Conservation (phyloP, 2,329 filamentous ascomycete species). For the Paradendryphiella salina region DNA sequence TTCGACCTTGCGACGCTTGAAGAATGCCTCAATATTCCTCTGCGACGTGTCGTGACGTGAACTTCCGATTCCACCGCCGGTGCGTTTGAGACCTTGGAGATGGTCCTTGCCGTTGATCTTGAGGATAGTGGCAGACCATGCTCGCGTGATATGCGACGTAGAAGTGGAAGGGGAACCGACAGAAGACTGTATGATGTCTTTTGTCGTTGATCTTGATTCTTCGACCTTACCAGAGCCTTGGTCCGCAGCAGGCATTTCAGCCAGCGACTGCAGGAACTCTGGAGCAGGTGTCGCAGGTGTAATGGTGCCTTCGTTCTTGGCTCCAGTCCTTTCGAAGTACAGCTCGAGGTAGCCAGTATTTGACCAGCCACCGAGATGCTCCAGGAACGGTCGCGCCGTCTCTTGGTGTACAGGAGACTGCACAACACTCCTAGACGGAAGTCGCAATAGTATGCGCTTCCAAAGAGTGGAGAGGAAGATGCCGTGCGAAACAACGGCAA, state of each 20-base stretch:
- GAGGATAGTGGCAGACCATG: constrained; percentile 59
- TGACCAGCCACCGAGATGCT: constrained; percentile 63
- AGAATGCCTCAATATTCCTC: constrained; percentile 75
- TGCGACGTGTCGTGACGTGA: constrained; percentile 74
- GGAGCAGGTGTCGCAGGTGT: background rate
- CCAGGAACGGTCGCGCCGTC: constrained; percentile 48
- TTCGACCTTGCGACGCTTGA: constrained; percentile 61
- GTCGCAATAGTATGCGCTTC: constrained; percentile 62
- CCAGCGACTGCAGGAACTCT: constrained; percentile 1
- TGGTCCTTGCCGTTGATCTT: constrained; percentile 72
- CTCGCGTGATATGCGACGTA: constrained; percentile 23
- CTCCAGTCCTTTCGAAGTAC: constrained; percentile 27
- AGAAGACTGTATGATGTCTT: background rate
- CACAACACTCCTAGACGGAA: constrained; percentile 53
- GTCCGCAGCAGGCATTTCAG: constrained; percentile 1
- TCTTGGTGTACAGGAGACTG: constrained; percentile 51
- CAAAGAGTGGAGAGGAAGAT: constrained; percentile 75
- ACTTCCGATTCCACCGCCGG: constrained; percentile 80
- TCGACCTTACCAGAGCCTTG: constrained; percentile 1
- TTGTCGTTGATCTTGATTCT: background rate
- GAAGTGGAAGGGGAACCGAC: background rate
- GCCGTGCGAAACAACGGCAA: constrained; percentile 80
- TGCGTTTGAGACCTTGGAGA: constrained; percentile 73
- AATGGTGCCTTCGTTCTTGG: background rate
- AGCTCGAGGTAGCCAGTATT: constrained; percentile 67